Evolutionary conservation across 169 alveolate genomes (phyloP), one percentile per base, ranked within the genome.

Genomic region (Theileria annulata): DNA sequence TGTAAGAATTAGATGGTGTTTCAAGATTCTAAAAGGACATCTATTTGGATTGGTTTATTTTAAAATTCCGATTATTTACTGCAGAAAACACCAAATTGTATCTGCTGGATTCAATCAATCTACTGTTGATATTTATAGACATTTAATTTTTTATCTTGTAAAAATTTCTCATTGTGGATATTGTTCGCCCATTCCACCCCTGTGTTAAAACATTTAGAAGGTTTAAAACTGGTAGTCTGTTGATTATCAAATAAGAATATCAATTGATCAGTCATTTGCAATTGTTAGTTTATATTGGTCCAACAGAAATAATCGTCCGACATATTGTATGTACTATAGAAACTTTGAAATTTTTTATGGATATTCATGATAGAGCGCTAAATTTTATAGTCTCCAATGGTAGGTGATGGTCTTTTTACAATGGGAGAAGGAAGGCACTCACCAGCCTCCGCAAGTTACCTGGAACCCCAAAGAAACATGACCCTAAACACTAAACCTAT

Each of bases 1-100:
- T 60, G 69, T 60, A 60, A 60, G 69, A 60, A 23, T 9, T 60
- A 13, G 69, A 60, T 60, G 69, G 69, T 60, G 69, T 60, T 60
- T 13, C n/a, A 60, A 60, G 6, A 13, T 60, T 60, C 69, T 13
- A 27, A 60, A n/a, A 60, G 35, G 27, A 9, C 69, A 60, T 60
- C 27, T 4, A 23, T 60, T 9, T 19, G 33, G 69, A 60, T 13
- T 13, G 27, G 69, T 9, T n/a, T 60, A 9, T n/a, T 60, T 60
- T 60, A 33, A 12, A 60, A 25, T 60, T 60, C 69, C 21, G 69
- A 33, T 60, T 60, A 60, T 33, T n/a, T n/a, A 25, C 21, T 27
- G 33, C 33, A 2, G 23, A 23, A 13, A 60, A 60, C 33, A 9
- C 35, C 2, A 13, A 60, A 60, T 23, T 23, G 2, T 1, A 27